phyloP scores from a whole-genome alignment of 1,139 yeast genomes.

The Lodderomyces elongisporus region DNA sequence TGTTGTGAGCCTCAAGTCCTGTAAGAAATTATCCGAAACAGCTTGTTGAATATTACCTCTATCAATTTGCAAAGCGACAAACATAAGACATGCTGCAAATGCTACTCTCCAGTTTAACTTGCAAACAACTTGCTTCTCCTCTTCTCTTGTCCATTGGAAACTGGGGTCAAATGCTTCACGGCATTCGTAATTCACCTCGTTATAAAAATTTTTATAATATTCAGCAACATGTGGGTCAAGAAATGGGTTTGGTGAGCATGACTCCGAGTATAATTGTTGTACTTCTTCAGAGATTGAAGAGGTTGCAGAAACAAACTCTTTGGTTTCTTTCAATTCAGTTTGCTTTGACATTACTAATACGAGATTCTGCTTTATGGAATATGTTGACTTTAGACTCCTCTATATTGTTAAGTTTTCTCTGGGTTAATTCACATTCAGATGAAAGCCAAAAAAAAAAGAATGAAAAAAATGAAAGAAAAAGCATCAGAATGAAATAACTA shows the following conservation, averaged over 20 bases:
- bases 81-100: constrained; percentile 27
- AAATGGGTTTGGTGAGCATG: constrained; percentile 8
- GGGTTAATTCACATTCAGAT: too few relatives aligned
- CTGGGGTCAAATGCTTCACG: constrained; percentile 29
- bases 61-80: constrained; percentile 29
- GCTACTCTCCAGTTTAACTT: constrained; percentile 25
- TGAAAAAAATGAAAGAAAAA: too few relatives aligned
- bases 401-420: too few relatives aligned
- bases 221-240: constrained; percentile 8
- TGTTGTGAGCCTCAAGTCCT: constrained; percentile 25
- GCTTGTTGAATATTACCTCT: constrained; percentile 30
- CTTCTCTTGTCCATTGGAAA: constrained; percentile 29
- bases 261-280: too few relatives aligned
- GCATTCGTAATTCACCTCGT: constrained; percentile 29
- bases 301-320: not conserved
- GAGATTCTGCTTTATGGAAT: too few relatives aligned
- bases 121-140: constrained; percentile 24
- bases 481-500: too few relatives aligned
- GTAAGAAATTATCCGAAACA: constrained; percentile 27
- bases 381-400: too few relatives aligned
- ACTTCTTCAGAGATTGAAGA: not conserved
- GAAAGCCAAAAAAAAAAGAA: too few relatives aligned
- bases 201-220: constrained; percentile 21
- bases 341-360: too few relatives aligned
- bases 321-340: too few relatives aligned